Base-by-base conservation (phyloP, 2,329 filamentous ascomycete genomes). In the Samsoniella hepiali region DNA sequence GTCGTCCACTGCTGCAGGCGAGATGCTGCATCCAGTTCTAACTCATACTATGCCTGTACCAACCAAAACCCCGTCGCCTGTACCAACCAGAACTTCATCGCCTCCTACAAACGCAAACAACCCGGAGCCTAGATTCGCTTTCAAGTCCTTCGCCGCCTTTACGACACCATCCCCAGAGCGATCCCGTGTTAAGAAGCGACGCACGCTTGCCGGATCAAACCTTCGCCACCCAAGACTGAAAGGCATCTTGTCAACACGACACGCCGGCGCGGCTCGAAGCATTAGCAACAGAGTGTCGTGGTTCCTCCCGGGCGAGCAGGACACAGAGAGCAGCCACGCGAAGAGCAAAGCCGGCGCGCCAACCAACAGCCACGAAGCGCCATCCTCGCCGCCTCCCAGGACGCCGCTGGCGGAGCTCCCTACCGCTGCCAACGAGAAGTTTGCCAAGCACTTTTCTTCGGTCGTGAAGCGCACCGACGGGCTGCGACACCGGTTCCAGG, bases 101-200 rank as follows among this genome's bases (percentile, higher is more conserved):
- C 53, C 51, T 17, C 11, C 5, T 13, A 29, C 8, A 22, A 69
- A 72, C 63, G 67, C 75, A 38, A 73, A 74, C 2, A 81, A 79
- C 0, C 78, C 81, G 6, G 79, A 84, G 57, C 76, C 79, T 15
- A 77, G 78, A 5, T 74, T 83, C 36, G 79, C 79, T 0, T 75
- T 84, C 67, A 83, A 81, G 65, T 78, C 82, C 0, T 85, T 85
- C 68, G 77, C 80, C 1, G 78, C 79, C 1, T 85, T 85, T 68
- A 78, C 82, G 68, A 80, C 80, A 0, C 78, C 81, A 1, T 82
- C 82, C 0, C 79, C 82, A 1, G 74, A 77, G 47, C 73, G 68
- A n/a, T 67, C 66, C 15, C 65, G 68, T 34, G 67, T 65, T 32
- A 51, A 63, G 65, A 61, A 45, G 7, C 66, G 61, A 17, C 58